Conservation (phyloP, 768 basidiomycete species). For the Suillus paluster region DNA sequence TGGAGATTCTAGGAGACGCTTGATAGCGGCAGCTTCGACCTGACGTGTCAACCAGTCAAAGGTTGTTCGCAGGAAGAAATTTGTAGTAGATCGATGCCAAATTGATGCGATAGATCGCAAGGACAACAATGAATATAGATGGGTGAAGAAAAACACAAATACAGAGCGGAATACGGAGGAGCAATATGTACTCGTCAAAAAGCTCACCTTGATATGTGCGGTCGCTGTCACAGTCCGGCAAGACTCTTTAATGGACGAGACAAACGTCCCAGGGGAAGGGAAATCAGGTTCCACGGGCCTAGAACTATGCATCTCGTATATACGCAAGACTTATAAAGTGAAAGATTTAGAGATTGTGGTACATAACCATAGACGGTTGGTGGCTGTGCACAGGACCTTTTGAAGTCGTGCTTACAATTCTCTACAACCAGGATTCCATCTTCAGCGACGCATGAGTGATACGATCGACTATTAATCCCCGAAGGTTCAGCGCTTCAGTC, state of each 20-base stretch:
- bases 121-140: background rate
- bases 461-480: too few species aligned
- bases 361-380: too few species aligned
- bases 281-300: slow-evolving; percentile 23
- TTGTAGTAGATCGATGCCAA: background rate
- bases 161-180: background rate
- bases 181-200: background rate
- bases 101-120: background rate
- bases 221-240: slow-evolving; percentile 50
- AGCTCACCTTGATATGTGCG: slow-evolving; percentile 57
- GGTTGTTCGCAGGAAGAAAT: background rate
- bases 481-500: too few species aligned
- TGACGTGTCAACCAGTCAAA: slow-evolving; percentile 33
- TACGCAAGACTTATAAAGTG: background rate
- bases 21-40: slow-evolving; percentile 63
- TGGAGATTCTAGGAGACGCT: slow-evolving; percentile 64
- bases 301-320: background rate
- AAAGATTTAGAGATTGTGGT: too few species aligned
- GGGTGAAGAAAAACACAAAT: background rate
- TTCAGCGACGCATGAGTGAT: too few species aligned
- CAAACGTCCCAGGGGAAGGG: slow-evolving; percentile 52
- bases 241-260: slow-evolving; percentile 58
- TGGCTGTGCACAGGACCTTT: background rate
- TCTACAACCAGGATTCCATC: too few species aligned
- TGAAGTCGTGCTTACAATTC: too few species aligned